Evolutionary conservation across 169 alveolate species (phyloP).

Genomic region (Haemoproteus tartakovskyi): DNA sequence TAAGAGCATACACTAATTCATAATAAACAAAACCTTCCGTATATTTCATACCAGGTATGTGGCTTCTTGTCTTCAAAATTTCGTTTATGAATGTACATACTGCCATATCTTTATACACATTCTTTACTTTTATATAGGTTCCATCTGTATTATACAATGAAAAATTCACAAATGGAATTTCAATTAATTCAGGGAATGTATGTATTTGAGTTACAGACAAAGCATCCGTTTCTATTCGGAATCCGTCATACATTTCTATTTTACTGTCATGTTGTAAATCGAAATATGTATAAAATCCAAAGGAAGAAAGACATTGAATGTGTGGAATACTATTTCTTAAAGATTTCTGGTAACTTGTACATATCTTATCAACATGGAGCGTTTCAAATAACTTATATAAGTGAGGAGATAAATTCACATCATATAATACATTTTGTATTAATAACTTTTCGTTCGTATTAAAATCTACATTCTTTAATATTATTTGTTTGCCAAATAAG

Average conservation of each 20-base stretch:
- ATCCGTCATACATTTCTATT: constrained; percentile 34
- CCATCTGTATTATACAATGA: constrained; percentile 23
- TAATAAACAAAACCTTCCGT: constrained; percentile 10
- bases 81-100: constrained; percentile 40
- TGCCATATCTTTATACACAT: constrained; percentile 48
- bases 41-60: constrained; percentile 28
- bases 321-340: constrained; percentile 51
- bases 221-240: constrained; percentile 14
- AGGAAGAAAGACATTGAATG: constrained; percentile 55
- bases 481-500: constrained; percentile 17
- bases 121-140: constrained; percentile 12
- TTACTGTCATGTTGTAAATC: constrained; percentile 20
- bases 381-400: constrained; percentile 51
- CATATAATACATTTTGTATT: constrained; percentile 35
- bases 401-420: constrained; percentile 38
- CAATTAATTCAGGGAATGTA: constrained; percentile 36
- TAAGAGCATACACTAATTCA: constrained; percentile 17
- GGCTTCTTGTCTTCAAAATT: constrained; percentile 48
- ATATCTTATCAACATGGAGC: constrained; percentile 40
- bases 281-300: constrained; percentile 43
- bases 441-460: constrained; percentile 34
- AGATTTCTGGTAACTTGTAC: constrained; percentile 24
- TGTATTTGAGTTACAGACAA: constrained; percentile 41
- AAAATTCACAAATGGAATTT: constrained; percentile 42
- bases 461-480: constrained; percentile 32